Conservation (phyloP, 148 eudicot genomes). For the Spergularia bocconei region DNA sequence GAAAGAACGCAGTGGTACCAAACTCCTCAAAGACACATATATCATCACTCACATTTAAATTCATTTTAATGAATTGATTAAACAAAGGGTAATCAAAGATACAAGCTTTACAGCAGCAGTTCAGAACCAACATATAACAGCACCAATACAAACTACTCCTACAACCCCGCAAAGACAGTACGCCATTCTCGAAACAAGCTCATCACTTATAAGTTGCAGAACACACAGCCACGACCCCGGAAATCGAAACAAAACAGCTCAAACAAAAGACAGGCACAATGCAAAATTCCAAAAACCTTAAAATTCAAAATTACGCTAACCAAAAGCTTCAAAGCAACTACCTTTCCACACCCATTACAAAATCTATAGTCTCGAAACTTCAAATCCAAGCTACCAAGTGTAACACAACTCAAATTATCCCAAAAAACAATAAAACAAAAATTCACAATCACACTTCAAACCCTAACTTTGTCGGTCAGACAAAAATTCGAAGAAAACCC, state of each 20-base stretch:
- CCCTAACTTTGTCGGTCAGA: conserved; percentile 16
- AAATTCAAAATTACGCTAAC: background rate
- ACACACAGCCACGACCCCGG: too few species aligned
- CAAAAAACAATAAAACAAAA: background rate
- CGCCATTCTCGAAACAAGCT: background rate
- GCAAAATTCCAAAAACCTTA: background rate
- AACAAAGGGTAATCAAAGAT: background rate
- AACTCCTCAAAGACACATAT: conserved; percentile 1
- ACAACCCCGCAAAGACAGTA: background rate
- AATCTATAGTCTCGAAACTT: conserved; percentile 2
- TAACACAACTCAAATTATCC: background rate
- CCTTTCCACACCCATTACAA: too few species aligned
- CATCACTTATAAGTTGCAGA: too few species aligned
- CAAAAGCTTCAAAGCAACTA: conserved; percentile 9
- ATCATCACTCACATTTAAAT: background rate
- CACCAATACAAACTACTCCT: too few species aligned
- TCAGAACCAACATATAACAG: too few species aligned
- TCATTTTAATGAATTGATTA: too few species aligned
- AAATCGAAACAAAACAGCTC: background rate
- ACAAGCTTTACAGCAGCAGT: background rate
- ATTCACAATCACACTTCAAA: background rate
- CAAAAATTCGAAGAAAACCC: conserved; percentile 1
- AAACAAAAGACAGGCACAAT: background rate
- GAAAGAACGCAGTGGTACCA: background rate
- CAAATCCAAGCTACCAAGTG: background rate